A percentile compares a stretch with the other conserved stretches of the same genome.
These are phyloP conservation scores for Cenchrus americanus DNA, from an alignment of 176 grass and related monocot species.

Conservation along the genomic window DNA sequence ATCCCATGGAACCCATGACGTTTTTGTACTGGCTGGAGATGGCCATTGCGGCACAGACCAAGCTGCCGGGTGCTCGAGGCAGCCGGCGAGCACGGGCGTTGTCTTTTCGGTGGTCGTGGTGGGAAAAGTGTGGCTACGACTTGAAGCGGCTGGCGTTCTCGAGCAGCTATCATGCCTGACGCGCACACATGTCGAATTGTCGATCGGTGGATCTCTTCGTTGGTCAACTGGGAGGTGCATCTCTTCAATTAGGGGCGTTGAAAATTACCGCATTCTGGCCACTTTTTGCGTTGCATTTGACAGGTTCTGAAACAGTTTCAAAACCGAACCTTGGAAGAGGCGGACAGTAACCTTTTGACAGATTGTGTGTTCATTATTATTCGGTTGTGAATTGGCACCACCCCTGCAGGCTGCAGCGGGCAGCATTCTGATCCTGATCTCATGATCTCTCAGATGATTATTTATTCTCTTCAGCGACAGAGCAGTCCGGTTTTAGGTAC, in stretches of 20 bases:
- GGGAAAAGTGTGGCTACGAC: neutral
- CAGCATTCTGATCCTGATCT: too few species aligned
- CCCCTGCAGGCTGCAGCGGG: too few species aligned
- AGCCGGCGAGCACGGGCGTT: conserved; percentile 18
- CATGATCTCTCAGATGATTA: neutral
- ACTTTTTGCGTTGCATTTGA: neutral
- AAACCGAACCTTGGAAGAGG: neutral
- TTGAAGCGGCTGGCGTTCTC: conserved; percentile 22
- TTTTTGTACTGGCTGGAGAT: neutral
- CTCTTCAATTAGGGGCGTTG: neutral
- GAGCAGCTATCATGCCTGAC: neutral
- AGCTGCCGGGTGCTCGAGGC: neutral
- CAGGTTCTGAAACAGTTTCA: neutral
- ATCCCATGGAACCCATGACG: neutral
- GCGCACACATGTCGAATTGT: neutral
- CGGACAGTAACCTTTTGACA: too few species aligned
- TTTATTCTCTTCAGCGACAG: neutral
- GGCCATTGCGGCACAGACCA: neutral
- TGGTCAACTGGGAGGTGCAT: neutral
- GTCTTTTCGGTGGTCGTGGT: neutral
- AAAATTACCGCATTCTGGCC: neutral
- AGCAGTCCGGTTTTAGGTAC: neutral
- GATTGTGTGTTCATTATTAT: too few species aligned
- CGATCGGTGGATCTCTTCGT: neutral
- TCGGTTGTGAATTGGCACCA: too few species aligned